These are phyloP conservation scores for Epichloe gansuensis DNA, from an alignment of 2,329 filamentous ascomycete species.

Conservation along the genomic window DNA sequence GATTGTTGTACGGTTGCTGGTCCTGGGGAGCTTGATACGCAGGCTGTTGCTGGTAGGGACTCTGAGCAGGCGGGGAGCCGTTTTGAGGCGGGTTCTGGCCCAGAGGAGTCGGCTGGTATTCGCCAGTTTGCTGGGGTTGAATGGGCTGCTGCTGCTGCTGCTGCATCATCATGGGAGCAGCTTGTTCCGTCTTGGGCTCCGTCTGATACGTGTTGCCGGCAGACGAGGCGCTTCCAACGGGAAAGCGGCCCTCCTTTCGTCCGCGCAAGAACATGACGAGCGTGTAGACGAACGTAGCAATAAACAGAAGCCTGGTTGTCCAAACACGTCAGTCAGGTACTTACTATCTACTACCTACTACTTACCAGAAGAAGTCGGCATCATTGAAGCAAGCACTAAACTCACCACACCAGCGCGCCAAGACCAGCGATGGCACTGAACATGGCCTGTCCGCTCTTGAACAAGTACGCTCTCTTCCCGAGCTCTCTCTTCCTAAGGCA, in stretches of 20 bases:
- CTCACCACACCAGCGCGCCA: slow-evolving; percentile 31
- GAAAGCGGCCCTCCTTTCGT: slow-evolving; percentile 27
- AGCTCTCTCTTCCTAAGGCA: slow-evolving; percentile 21
- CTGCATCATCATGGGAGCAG: slow-evolving; percentile 3
- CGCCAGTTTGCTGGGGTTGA: slow-evolving; percentile 9
- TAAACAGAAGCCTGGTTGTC: slow-evolving; percentile 24
- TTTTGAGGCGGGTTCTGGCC: slow-evolving; percentile 14
- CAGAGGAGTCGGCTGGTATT: slow-evolving; percentile 8
- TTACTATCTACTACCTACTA: too few relatives aligned
- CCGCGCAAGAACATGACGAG: slow-evolving; percentile 22
- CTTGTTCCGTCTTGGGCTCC: slow-evolving; percentile 20
- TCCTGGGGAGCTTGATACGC: slow-evolving; percentile 14
- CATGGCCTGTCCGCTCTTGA: slow-evolving; percentile 21
- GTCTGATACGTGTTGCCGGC: slow-evolving; percentile 17
- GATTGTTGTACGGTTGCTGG: slow-evolving; percentile 8
- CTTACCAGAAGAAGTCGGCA: neutral
- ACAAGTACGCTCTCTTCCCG: slow-evolving; percentile 19
- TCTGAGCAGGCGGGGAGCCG: slow-evolving; percentile 12
- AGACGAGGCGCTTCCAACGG: slow-evolving; percentile 8
- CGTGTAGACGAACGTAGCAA: slow-evolving; percentile 25
- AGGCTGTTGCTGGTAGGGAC: slow-evolving; percentile 18
- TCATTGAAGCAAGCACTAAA: neutral
- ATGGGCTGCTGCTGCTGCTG: slow-evolving; percentile 13
- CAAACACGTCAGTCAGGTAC: neutral
- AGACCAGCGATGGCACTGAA: slow-evolving; percentile 30